Evolutionary conservation across 192 early-diverging fungal species (phyloP).

Genomic region (Helicostylum pulchrum): DNA sequence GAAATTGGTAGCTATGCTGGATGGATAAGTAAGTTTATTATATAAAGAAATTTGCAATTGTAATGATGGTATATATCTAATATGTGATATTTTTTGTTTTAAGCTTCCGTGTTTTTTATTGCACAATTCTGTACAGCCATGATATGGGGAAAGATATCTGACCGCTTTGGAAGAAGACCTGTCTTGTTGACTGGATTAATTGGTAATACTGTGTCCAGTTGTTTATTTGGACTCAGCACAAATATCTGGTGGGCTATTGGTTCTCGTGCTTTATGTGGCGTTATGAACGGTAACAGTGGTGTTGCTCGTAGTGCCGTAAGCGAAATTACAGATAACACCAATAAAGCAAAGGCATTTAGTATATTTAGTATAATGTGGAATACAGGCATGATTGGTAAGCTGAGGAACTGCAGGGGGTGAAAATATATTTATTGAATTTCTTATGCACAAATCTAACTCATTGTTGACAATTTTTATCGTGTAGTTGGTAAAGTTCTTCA

Average conservation of each 20-base stretch:
- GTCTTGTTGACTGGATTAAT: slow-evolving; percentile 75
- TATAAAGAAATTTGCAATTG: neutral
- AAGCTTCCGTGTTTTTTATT: slow-evolving; percentile 66
- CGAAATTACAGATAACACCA: slow-evolving; percentile 83
- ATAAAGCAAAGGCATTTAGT: slow-evolving; percentile 73
- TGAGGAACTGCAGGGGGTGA: no score
- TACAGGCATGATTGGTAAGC: slow-evolving; percentile 50
- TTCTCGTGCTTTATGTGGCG: slow-evolving; percentile 61
- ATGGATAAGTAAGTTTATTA: slow-evolving; percentile 45
- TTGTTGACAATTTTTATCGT: no score
- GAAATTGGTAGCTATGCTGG: slow-evolving; percentile 84
- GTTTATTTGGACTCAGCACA: slow-evolving; percentile 71
- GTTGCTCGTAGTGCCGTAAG: slow-evolving; percentile 81
- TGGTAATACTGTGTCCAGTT: slow-evolving; percentile 66
- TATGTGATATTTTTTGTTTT: neutral
- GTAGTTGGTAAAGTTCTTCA: neutral
- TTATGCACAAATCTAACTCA: neutral
- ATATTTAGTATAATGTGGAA: slow-evolving; percentile 74
- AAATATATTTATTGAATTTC: neutral
- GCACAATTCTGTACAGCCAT: slow-evolving; percentile 69
- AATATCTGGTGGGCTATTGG: slow-evolving; percentile 57
- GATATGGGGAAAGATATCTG: slow-evolving; percentile 72
- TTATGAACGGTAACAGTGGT: slow-evolving; percentile 74
- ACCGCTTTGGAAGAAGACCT: slow-evolving; percentile 78
- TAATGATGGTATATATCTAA: no score